A percentile compares a stretch with the other conserved stretches of the same genome.
Conservation (phyloP, 2,329 filamentous ascomycete species). For the Talaromyces albobiverticillius region DNA sequence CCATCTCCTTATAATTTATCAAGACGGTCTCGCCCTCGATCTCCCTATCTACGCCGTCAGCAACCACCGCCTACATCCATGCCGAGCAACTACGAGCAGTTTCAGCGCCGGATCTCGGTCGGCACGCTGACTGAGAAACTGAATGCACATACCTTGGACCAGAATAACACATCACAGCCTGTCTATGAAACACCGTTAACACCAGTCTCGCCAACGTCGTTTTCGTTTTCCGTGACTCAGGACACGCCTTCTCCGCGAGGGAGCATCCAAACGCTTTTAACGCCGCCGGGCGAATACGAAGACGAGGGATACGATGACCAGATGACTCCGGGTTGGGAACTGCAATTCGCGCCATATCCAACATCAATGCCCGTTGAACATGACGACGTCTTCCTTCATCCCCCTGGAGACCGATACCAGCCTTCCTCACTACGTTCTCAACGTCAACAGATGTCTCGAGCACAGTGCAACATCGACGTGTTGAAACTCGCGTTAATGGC, state of each 20-base stretch:
- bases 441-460: slow-evolving; percentile 38
- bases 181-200: slow-evolving; percentile 19
- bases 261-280: slow-evolving; percentile 30
- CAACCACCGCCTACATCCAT: slow-evolving; percentile 41
- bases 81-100: slow-evolving; percentile 39
- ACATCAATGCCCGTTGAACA: slow-evolving; percentile 25
- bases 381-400: slow-evolving; percentile 17
- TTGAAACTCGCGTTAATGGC: slow-evolving; percentile 35
- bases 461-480: slow-evolving; percentile 40
- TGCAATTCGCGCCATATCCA: slow-evolving; percentile 24
- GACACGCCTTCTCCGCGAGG: slow-evolving; percentile 4
- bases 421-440: slow-evolving; percentile 27
- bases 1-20: slow-evolving; percentile 29
- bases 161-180: slow-evolving; percentile 20
- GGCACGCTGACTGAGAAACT: slow-evolving; percentile 39
- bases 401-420: slow-evolving; percentile 16
- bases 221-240: slow-evolving; percentile 11
- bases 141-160: slow-evolving; percentile 36
- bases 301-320: slow-evolving; percentile 47
- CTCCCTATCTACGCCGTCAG: slow-evolving; percentile 31
- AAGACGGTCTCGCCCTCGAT: slow-evolving; percentile 30
- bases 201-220: slow-evolving; percentile 22
- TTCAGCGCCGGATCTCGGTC: slow-evolving; percentile 36
- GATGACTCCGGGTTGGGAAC: slow-evolving; percentile 50
- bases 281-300: slow-evolving; percentile 37